Evolutionary conservation across 2,329 filamentous ascomycete species (phyloP).

Genomic region (Botrytis elliptica): DNA sequence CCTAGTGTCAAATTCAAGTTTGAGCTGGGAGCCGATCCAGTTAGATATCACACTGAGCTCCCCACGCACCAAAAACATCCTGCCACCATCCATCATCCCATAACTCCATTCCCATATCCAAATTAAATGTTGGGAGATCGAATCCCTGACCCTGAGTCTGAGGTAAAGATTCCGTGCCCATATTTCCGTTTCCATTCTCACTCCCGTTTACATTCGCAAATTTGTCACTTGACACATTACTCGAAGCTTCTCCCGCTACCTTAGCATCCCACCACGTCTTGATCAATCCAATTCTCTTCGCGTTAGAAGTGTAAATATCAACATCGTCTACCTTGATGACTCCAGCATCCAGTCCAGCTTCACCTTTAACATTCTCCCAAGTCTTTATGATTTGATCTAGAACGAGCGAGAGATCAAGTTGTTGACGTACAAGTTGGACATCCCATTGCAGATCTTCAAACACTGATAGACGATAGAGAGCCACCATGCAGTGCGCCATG

Average conservation of each 20-base stretch:
- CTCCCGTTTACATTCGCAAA: background rate
- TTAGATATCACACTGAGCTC: background rate
- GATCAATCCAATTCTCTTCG: background rate
- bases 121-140: background rate
- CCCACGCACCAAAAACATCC: slow-evolving; percentile 5
- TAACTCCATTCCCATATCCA: background rate
- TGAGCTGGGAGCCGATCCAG: background rate
- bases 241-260: slow-evolving; percentile 1
- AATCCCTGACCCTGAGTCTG: background rate
- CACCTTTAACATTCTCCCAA: background rate
- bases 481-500: slow-evolving; percentile 13
- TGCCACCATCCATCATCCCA: slow-evolving; percentile 20
- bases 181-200: background rate
- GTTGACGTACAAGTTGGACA: background rate
- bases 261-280: slow-evolving; percentile 19
- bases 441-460: slow-evolving; percentile 20
- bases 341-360: background rate
- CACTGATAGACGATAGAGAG: slow-evolving; percentile 9
- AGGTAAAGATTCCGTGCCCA: background rate
- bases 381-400: background rate
- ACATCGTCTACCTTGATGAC: background rate
- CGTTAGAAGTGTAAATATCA: background rate
- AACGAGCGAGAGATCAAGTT: slow-evolving; percentile 10
- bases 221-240: background rate
- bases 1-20: background rate